Base-by-base conservation (phyloP, 2,329 filamentous ascomycete genomes). In the Fusarium solani-melongenae region DNA sequence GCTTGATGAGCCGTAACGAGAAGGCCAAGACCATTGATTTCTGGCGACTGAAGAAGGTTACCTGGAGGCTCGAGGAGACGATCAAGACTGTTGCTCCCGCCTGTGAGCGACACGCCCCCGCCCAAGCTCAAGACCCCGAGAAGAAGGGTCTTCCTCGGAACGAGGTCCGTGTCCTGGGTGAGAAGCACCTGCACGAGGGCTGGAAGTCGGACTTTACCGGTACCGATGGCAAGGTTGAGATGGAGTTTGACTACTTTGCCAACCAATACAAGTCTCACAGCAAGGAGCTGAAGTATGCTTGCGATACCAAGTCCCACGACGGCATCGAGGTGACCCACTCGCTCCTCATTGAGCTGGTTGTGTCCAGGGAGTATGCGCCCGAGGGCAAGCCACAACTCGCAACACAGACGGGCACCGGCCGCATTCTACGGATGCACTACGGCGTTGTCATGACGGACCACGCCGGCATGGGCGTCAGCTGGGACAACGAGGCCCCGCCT, bases 401-500 rank as follows among this genome's bases (percentile, higher is more conserved):
- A 56, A 95, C 94, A 0, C 94, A 95, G 58, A 98, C 96, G 0
- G 96, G 96, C 69, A 93, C 95, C 3, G 96, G 96, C 1, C 91
- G 96, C 72, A 96, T 98, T 61, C 87, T 99, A 69, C 90, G 96
- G 74, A 98, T 98, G 89, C 94, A 97, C 81, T 98, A 98, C 85
- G 91, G 90, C 77, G 88, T 96, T 62, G 86, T 91, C 66, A 88
- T 98, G 64, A 98, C 95, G 5, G 93, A 97, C 84, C 90, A 94
- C 68, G 90, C 90, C 22, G 96, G 96, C 20, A 89, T 98, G 80
- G 95, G 96, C 59, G 95, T 99, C 77, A 94, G 93, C 76, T 99
- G 96, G 96, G 96, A 98, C 77, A 96, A 98, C 83, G 96, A 99
- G 85, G 92, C 94, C 79, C 96, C 96, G 14, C 96, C 96, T 1